Conservation (phyloP, 2,329 filamentous ascomycete species). For the Xylariaceae sp. region DNA sequence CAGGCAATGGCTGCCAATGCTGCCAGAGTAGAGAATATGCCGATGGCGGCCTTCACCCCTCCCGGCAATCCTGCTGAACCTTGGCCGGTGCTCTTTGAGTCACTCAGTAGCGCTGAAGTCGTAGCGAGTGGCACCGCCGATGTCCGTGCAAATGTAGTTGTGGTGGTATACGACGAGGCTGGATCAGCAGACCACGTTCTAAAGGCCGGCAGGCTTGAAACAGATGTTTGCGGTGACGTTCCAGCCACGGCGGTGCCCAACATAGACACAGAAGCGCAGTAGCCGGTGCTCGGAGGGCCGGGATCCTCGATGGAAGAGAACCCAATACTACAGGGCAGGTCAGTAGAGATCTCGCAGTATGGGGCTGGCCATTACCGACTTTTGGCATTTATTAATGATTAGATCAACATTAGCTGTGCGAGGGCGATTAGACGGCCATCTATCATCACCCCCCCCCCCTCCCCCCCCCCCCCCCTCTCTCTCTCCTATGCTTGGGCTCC, state of each 20-base stretch:
- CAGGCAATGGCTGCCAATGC: constrained; percentile 34
- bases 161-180: background rate
- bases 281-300: constrained; percentile 14
- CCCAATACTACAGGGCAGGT: constrained; percentile 21
- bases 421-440: constrained; percentile 9
- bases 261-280: constrained; percentile 12
- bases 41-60: constrained; percentile 42
- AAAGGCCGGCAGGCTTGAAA: background rate
- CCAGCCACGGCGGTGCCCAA: constrained; percentile 1
- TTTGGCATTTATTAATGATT: constrained; percentile 46
- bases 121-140: background rate
- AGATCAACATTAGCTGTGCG: constrained; percentile 44
- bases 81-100: constrained; percentile 2
- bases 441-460: too few relatives aligned
- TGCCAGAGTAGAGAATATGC: constrained; percentile 36
- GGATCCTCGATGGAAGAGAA: constrained; percentile 25
- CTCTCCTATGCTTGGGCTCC: background rate
- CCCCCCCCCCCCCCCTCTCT: too few relatives aligned
- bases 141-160: constrained; percentile 2
- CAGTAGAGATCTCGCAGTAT: constrained; percentile 6
- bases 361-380: constrained; percentile 33
- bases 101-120: constrained; percentile 2
- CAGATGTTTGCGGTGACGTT: background rate
- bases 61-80: constrained; percentile 30
- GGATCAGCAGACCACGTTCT: constrained; percentile 4